These are phyloP conservation scores for Aspergillus indologenus DNA, from an alignment of 495 filamentous ascomycete species.

Conservation along the genomic window DNA sequence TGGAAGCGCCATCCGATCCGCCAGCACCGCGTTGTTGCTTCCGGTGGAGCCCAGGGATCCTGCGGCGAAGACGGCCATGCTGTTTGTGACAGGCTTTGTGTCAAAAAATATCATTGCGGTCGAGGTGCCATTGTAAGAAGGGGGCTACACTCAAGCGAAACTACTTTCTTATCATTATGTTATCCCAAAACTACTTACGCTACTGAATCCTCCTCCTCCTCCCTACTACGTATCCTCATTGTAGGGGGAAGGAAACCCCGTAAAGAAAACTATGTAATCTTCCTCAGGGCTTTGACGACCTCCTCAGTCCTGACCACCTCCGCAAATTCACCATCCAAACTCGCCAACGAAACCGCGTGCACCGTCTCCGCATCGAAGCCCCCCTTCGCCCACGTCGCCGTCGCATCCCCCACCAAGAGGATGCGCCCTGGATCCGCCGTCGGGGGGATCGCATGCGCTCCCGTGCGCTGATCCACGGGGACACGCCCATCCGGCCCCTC, in stretches of 20 bases:
- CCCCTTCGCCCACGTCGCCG: conserved; percentile 45
- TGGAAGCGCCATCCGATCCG: conserved; percentile 47
- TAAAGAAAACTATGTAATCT: conserved; percentile 1
- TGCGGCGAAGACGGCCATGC: conserved; percentile 48
- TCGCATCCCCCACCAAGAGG: conserved; percentile 46
- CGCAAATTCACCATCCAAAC: conserved; percentile 48
- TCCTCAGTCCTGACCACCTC: conserved; percentile 39
- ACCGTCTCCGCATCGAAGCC: conserved; percentile 46
- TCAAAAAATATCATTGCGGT: conserved; percentile 52
- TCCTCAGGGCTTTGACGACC: conserved; percentile 29
- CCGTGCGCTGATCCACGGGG: conserved; percentile 12
- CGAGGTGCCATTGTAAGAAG: conserved; percentile 50
- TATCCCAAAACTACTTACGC: too few species aligned
- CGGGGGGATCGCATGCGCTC: background rate
- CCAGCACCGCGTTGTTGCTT: conserved; percentile 53
- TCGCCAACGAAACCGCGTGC: conserved; percentile 45
- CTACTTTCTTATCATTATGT: too few species aligned
- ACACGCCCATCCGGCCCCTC: too few species aligned
- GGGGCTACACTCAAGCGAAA: too few species aligned
- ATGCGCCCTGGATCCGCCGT: conserved; percentile 36
- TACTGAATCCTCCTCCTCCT: background rate
- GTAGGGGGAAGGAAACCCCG: background rate
- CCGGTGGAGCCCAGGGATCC: conserved; percentile 38
- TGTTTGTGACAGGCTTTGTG: conserved; percentile 57
- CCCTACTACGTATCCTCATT: background rate